Conservation (phyloP, 345 rosid species). For the Pelargonium nanum region DNA sequence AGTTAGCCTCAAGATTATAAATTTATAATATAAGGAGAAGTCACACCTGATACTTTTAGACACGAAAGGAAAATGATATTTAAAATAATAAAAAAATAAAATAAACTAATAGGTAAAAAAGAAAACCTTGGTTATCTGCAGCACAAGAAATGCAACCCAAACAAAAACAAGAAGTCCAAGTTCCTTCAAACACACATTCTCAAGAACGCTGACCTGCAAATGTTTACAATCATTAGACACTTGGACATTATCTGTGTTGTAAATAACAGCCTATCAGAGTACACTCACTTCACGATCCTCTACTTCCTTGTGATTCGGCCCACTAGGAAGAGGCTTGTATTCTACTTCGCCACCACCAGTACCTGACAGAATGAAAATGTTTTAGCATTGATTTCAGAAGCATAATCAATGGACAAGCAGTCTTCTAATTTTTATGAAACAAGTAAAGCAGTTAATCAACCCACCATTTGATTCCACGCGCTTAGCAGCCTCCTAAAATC, state of each 20-base stretch:
- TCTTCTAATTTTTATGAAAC: background rate
- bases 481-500: slow-evolving; percentile 47
- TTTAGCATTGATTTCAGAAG: background rate
- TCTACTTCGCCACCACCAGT: slow-evolving; percentile 29
- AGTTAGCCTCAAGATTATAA: slow-evolving; percentile 10
- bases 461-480: slow-evolving; percentile 38
- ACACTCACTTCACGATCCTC: slow-evolving; percentile 24
- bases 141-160: slow-evolving; percentile 55
- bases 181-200: slow-evolving; percentile 74
- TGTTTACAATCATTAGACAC: slow-evolving; percentile 1
- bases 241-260: background rate
- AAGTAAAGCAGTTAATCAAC: slow-evolving; percentile 12
- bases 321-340: slow-evolving; percentile 57
- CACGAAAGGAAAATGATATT: no score
- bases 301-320: slow-evolving; percentile 26
- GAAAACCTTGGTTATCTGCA: slow-evolving; percentile 63
- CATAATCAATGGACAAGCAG: background rate
- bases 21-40: background rate
- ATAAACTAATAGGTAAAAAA: background rate
- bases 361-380: slow-evolving; percentile 17
- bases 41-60: no score
- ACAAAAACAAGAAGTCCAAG: slow-evolving; percentile 70
- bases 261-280: slow-evolving; percentile 3
- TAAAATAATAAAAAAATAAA: no score
- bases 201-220: slow-evolving; percentile 44